Conservation (phyloP, 345 rosid species). For the Brassica napus region DNA sequence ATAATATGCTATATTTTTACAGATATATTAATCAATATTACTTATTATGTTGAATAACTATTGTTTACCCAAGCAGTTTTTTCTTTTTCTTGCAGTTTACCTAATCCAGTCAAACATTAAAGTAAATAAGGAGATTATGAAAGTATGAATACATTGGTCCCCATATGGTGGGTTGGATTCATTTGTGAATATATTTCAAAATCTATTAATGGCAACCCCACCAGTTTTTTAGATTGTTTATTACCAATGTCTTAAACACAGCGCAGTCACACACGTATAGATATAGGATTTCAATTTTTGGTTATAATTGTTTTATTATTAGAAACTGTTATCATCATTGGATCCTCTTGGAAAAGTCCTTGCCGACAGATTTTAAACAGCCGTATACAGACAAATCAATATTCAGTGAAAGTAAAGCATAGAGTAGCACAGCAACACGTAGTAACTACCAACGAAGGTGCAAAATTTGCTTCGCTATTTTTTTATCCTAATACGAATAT, state of each 20-base stretch:
- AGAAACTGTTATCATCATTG: background rate
- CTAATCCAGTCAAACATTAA: background rate
- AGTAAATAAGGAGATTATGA: conserved; percentile 11
- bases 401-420: background rate
- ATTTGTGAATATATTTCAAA: conserved; percentile 1
- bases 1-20: background rate
- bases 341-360: background rate
- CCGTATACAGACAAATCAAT: conserved; percentile 6
- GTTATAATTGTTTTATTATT: background rate
- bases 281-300: background rate
- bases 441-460: background rate
- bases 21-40: background rate
- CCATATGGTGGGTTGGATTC: background rate
- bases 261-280: background rate
- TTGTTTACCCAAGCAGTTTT: background rate
- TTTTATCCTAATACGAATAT: background rate
- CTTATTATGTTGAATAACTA: background rate
- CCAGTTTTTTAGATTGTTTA: background rate
- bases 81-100: background rate
- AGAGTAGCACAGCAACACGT: background rate
- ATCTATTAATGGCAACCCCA: background rate
- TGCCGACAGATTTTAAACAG: conserved; percentile 13
- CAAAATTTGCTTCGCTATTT: background rate
- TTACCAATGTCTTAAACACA: background rate
- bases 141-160: background rate